A percentile compares a stretch with the other conserved stretches of the same genome.
phyloP scores from a whole-genome alignment of 2,329 filamentous ascomycete species.

The Aspergillus aculeatinus region DNA sequence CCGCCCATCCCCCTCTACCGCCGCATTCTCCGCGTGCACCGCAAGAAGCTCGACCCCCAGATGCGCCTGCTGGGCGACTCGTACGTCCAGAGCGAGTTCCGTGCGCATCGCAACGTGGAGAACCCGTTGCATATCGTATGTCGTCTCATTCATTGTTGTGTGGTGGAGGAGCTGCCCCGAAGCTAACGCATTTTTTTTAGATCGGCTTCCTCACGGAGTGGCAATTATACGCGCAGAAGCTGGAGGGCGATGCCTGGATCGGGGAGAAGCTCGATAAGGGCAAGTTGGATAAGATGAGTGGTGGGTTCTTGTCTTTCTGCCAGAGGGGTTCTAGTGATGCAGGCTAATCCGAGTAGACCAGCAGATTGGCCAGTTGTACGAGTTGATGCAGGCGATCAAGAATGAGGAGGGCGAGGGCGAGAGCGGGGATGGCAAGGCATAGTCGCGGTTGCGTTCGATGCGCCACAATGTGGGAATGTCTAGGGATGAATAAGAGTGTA shows the following conservation, averaged over 20 bases:
- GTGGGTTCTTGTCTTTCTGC: slow-evolving; percentile 51
- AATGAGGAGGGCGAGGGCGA: slow-evolving; percentile 42
- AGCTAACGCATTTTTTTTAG: slow-evolving; percentile 45
- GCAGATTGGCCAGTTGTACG: slow-evolving; percentile 89
- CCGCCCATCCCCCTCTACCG: slow-evolving; percentile 89
- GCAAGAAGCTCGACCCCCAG: slow-evolving; percentile 71
- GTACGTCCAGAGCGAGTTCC: slow-evolving; percentile 91
- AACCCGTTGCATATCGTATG: slow-evolving; percentile 88
- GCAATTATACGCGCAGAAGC: slow-evolving; percentile 89
- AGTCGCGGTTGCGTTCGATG: background rate
- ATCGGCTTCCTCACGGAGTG: slow-evolving; percentile 95
- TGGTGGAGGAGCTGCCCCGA: background rate
- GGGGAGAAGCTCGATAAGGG: slow-evolving; percentile 78
- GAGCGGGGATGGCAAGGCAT: slow-evolving; percentile 4
- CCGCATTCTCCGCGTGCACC: slow-evolving; percentile 79
- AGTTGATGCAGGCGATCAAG: slow-evolving; percentile 82
- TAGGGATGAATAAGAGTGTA: background rate
- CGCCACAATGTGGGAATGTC: background rate
- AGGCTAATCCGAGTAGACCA: slow-evolving; percentile 61
- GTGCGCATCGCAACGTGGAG: slow-evolving; percentile 77
- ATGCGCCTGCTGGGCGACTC: slow-evolving; percentile 82
- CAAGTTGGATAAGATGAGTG: slow-evolving; percentile 92
- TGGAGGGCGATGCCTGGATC: slow-evolving; percentile 84
- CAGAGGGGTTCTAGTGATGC: background rate
- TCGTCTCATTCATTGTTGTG: slow-evolving; percentile 4